Percentiles rank a stretch among this genome's conserved stretches.
Evolutionary conservation across 2,329 filamentous ascomycete species (phyloP).

Genomic region (Xylaria sp.): DNA sequence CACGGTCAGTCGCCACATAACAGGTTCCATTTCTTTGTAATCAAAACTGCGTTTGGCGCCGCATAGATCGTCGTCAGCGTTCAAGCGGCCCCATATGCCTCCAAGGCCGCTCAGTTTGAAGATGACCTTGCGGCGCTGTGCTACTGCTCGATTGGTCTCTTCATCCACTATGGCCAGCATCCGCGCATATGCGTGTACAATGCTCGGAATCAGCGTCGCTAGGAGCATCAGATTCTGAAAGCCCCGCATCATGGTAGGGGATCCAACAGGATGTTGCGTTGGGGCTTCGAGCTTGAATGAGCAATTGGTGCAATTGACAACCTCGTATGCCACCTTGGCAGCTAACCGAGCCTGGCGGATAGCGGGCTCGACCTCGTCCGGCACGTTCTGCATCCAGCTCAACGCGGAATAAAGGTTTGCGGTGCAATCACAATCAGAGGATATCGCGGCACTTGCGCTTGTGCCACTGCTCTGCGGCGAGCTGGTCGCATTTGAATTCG

Average conservation of each 20-base stretch:
- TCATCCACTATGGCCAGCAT: constrained; percentile 66
- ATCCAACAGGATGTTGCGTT: constrained; percentile 16
- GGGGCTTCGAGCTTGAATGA: constrained; percentile 52
- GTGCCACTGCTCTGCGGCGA: constrained; percentile 41
- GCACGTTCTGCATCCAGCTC: constrained; percentile 60
- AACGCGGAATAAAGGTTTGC: constrained; percentile 62
- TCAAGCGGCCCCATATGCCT: constrained; percentile 56
- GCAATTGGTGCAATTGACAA: constrained; percentile 63
- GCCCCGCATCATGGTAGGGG: constrained; percentile 57
- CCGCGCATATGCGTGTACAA: constrained; percentile 66
- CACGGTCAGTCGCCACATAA: constrained; percentile 64
- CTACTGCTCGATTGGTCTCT: constrained; percentile 58
- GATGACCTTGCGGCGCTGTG: constrained; percentile 54
- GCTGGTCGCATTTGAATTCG: constrained; percentile 40
- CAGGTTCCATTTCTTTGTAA: constrained; percentile 60
- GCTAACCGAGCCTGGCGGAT: constrained; percentile 61
- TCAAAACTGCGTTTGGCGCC: constrained; percentile 50
- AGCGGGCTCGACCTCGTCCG: constrained; percentile 57
- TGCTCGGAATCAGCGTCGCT: constrained; percentile 65
- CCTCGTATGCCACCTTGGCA: constrained; percentile 60
- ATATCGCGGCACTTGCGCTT: constrained; percentile 18
- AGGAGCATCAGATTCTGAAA: constrained; percentile 70
- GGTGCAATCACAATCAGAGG: constrained; percentile 57
- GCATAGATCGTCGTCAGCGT: constrained; percentile 40
- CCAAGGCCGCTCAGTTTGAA: constrained; percentile 61